Conservation (phyloP, 2,329 filamentous ascomycete genomes). For the Pyrenophora seminiperda region DNA sequence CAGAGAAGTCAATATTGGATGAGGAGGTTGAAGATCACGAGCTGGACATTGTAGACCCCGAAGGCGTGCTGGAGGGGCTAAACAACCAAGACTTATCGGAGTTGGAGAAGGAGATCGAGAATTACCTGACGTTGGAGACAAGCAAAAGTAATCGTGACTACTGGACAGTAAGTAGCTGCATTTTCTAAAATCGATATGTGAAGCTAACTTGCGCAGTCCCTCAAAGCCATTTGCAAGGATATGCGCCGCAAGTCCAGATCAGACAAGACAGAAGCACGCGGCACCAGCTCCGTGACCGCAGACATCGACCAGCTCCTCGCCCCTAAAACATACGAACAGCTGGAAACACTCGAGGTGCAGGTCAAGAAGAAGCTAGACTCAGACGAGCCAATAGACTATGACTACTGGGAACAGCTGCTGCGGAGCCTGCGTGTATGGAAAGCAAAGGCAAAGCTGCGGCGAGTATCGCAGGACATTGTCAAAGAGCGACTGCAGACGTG, state of each 20-base stretch:
- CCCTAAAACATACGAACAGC: conserved; percentile 83
- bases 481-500: conserved; percentile 70
- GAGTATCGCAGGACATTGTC: conserved; percentile 76
- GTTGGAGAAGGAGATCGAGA: conserved; percentile 80
- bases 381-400: conserved; percentile 90
- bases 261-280: conserved; percentile 68
- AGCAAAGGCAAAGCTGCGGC: conserved; percentile 81
- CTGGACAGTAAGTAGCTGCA: conserved; percentile 67
- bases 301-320: conserved; percentile 88
- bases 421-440: conserved; percentile 88
- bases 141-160: conserved; percentile 81
- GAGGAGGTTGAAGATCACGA: conserved; percentile 79
- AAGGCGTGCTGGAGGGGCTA: conserved; percentile 77
- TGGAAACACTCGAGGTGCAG: conserved; percentile 85
- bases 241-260: conserved; percentile 69
- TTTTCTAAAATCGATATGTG: conserved; percentile 18
- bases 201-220: conserved; percentile 59
- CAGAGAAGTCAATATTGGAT: conserved; percentile 72
- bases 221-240: conserved; percentile 83
- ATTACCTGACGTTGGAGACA: conserved; percentile 79
- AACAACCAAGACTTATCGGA: conserved; percentile 70
- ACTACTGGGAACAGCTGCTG: conserved; percentile 96
- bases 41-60: conserved; percentile 78
- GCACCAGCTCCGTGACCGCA: conserved; percentile 78
- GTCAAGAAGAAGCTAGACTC: conserved; percentile 85